Evolutionary conservation across 2,329 filamentous ascomycete species (phyloP).

Genomic region (Monosporascus sp.): DNA sequence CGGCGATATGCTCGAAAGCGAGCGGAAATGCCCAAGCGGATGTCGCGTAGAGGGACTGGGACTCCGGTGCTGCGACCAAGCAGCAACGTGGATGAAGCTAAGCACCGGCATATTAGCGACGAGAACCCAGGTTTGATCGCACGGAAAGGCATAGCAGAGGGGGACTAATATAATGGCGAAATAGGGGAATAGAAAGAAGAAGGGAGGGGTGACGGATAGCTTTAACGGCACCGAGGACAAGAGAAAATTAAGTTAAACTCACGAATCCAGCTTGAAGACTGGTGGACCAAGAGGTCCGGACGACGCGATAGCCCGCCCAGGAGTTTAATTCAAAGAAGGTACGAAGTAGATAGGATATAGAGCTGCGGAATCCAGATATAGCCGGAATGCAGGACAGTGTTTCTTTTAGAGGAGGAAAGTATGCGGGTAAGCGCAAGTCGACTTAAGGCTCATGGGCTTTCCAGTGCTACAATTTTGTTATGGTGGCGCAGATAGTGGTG

Average conservation of each 20-base stretch:
- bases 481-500: not conserved
- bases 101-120: conserved; percentile 16
- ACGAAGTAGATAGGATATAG: not conserved
- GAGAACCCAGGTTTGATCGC: not conserved
- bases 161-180: not conserved
- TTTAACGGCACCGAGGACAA: not conserved
- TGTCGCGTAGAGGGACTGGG: conserved; percentile 28
- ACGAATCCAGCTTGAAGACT: conserved; percentile 30
- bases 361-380: not conserved
- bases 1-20: conserved; percentile 46
- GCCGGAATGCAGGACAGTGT: not conserved
- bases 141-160: not conserved
- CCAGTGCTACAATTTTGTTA: not conserved
- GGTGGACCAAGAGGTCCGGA: conserved; percentile 25
- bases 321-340: conserved; percentile 1
- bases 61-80: conserved; percentile 44
- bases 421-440: not conserved
- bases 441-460: not conserved
- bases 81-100: conserved; percentile 50
- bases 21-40: conserved; percentile 46
- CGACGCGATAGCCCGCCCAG: conserved; percentile 16
- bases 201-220: not conserved
- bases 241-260: conserved; percentile 13
- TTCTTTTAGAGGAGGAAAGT: not conserved
- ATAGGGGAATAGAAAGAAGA: not conserved